Evolutionary conservation across 1,284 basidiomycete species (phyloP).

Genomic region (Rhodotorula sp.): DNA sequence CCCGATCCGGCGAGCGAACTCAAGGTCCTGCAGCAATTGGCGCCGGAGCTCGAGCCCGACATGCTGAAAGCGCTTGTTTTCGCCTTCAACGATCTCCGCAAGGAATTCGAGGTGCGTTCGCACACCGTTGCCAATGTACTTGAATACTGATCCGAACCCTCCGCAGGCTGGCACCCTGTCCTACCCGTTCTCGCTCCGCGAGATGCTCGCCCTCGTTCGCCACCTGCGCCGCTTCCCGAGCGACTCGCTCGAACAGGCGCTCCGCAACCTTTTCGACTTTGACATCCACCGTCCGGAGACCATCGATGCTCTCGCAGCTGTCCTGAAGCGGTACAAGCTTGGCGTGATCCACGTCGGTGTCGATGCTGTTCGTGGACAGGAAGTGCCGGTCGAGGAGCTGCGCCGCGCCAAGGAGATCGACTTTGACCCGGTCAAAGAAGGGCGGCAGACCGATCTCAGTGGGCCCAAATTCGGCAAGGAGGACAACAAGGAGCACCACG

Average conservation of each 20-base stretch:
- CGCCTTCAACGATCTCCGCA: slow-evolving; percentile 50
- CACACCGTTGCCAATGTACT: background rate
- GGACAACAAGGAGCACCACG: slow-evolving; percentile 48
- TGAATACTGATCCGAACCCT: background rate
- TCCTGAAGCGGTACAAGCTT: slow-evolving; percentile 44
- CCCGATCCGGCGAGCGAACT: slow-evolving; percentile 48
- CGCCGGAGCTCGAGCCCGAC: slow-evolving; percentile 42
- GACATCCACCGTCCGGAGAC: slow-evolving; percentile 49
- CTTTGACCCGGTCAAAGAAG: slow-evolving; percentile 31
- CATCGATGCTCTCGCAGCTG: slow-evolving; percentile 47
- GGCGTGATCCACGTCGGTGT: slow-evolving; percentile 27
- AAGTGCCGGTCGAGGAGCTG: slow-evolving; percentile 2
- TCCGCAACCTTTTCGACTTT: slow-evolving; percentile 51
- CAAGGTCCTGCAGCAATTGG: slow-evolving; percentile 47
- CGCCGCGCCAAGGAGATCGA: slow-evolving; percentile 25
- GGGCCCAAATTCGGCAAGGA: slow-evolving; percentile 48
- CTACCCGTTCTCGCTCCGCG: slow-evolving; percentile 50
- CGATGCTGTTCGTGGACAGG: slow-evolving; percentile 31
- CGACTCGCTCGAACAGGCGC: slow-evolving; percentile 47
- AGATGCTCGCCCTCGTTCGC: slow-evolving; percentile 50
- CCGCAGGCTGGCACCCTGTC: slow-evolving; percentile 11
- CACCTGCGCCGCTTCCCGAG: slow-evolving; percentile 49
- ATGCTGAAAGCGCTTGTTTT: slow-evolving; percentile 47
- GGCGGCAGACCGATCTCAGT: slow-evolving; percentile 15
- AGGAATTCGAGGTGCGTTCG: slow-evolving; percentile 44